phyloP scores from a whole-genome alignment of 2,329 filamentous ascomycete genomes.

The Penicillium sp. region DNA sequence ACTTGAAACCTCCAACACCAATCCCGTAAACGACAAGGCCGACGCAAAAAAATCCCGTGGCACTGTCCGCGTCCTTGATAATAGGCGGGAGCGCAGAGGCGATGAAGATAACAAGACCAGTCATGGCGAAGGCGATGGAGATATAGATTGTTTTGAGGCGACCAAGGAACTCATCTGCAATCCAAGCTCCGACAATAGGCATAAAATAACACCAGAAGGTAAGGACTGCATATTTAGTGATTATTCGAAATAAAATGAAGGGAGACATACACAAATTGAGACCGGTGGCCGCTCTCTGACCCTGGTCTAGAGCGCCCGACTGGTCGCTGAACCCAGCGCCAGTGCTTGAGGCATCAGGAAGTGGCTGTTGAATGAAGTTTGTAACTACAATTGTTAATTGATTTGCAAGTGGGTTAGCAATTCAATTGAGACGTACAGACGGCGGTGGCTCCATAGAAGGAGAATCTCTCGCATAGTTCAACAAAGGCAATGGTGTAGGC shows the following conservation, averaged over 20 bases:
- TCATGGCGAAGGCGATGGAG: conserved; percentile 66
- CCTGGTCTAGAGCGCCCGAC: conserved; percentile 63
- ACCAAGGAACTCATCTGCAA: conserved; percentile 73
- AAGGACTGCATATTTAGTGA: conserved; percentile 48
- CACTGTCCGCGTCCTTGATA: conserved; percentile 61
- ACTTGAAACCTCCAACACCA: conserved; percentile 79
- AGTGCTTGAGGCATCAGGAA: conserved; percentile 60
- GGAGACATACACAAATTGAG: conserved; percentile 49
- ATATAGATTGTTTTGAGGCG: conserved; percentile 73
- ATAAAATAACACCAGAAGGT: conserved; percentile 67
- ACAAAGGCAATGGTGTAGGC: conserved; percentile 74
- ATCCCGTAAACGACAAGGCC: conserved; percentile 71
- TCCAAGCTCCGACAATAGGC: conserved; percentile 64
- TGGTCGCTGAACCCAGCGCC: conserved; percentile 47
- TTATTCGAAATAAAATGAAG: background rate
- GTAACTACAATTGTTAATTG: conserved; percentile 47
- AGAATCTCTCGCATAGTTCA: conserved; percentile 77
- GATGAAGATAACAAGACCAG: conserved; percentile 72
- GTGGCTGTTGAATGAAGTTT: conserved; percentile 65
- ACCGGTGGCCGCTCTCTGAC: conserved; percentile 62
- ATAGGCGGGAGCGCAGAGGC: conserved; percentile 68
- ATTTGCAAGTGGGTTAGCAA: conserved; percentile 15
- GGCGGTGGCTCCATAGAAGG: conserved; percentile 74
- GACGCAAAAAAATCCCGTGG: conserved; percentile 67
- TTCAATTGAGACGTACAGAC: conserved; percentile 57